Evolutionary conservation across 2,329 filamentous ascomycete genomes (phyloP).

Genomic region (Helotiales sp.): DNA sequence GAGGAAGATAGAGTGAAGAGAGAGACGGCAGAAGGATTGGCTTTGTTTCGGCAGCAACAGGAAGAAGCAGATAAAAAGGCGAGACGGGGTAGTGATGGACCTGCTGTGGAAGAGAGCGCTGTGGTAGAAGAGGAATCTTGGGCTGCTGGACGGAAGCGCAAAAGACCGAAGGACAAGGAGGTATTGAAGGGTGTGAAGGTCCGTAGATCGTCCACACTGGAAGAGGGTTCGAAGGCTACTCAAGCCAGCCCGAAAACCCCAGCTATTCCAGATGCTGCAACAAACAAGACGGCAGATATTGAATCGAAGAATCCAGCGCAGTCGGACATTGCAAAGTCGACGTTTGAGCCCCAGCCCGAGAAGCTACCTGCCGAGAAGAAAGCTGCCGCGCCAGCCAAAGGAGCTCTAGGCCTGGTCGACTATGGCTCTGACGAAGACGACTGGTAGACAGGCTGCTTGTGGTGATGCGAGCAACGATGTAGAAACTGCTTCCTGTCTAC

Average conservation of each 20-base stretch:
- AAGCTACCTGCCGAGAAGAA: not conserved
- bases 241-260: constrained; percentile 1
- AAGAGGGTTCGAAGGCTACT: constrained; percentile 5
- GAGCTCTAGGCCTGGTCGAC: constrained; percentile 46
- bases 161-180: constrained; percentile 41
- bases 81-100: constrained; percentile 18
- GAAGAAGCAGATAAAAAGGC: constrained; percentile 36
- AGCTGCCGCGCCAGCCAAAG: constrained; percentile 25
- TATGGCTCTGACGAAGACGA: constrained; percentile 59
- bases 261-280: not conserved
- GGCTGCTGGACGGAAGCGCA: constrained; percentile 40
- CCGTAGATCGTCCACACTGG: constrained; percentile 30
- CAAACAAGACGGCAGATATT: not conserved
- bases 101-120: constrained; percentile 20
- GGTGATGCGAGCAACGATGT: too few relatives aligned
- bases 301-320: constrained; percentile 1
- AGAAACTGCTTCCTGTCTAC: too few relatives aligned
- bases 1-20: constrained; percentile 55
- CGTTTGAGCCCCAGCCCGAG: not conserved
- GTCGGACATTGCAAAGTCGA: not conserved
- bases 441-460: too few relatives aligned
- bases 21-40: constrained; percentile 59
- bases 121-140: constrained; percentile 36
- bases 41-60: constrained; percentile 55
- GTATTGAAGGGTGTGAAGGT: constrained; percentile 36